Conservation (phyloP, 1,284 basidiomycete species). For the Waitea zeae region DNA sequence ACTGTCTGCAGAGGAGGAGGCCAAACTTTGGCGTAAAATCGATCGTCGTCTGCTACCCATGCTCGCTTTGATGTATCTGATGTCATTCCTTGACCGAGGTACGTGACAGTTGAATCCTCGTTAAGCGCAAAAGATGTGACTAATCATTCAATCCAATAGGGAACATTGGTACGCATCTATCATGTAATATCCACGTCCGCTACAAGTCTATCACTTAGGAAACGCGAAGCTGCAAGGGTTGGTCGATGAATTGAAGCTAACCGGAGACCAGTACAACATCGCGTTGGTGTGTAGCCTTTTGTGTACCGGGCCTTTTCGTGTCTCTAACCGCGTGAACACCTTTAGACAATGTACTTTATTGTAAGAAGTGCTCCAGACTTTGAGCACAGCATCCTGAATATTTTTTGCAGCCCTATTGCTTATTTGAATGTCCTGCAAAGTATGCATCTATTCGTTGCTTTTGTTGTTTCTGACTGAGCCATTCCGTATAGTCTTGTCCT, state of each 20-base stretch:
- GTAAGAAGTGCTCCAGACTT: conserved; percentile 17
- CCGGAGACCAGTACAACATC: conserved; percentile 45
- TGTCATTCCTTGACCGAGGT: conserved; percentile 52
- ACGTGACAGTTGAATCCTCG: conserved; percentile 4
- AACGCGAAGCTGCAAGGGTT: conserved; percentile 52
- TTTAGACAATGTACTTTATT: conserved; percentile 52
- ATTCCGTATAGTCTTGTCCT: conserved; percentile 12
- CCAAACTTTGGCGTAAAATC: conserved; percentile 42
- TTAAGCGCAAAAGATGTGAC: not conserved
- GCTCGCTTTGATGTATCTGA: conserved; percentile 41
- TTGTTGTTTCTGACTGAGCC: not conserved
- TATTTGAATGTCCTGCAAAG: conserved; percentile 47
- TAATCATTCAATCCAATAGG: conserved; percentile 23
- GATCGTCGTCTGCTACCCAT: conserved; percentile 50
- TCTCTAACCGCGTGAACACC: not conserved
- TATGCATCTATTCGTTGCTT: conserved; percentile 11
- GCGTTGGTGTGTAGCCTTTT: conserved; percentile 27
- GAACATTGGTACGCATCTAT: conserved; percentile 29
- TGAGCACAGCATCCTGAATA: not conserved
- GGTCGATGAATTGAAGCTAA: conserved; percentile 29
- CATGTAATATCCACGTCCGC: not conserved
- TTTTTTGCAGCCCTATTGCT: conserved; percentile 30
- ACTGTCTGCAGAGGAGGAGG: conserved; percentile 26
- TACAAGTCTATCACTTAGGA: conserved; percentile 17
- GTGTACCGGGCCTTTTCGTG: not conserved